Evolutionary conservation across 306 rosid species (phyloP), one percentile per base, ranked within the genome.

Genomic region (Hippophae gyantsensis): DNA sequence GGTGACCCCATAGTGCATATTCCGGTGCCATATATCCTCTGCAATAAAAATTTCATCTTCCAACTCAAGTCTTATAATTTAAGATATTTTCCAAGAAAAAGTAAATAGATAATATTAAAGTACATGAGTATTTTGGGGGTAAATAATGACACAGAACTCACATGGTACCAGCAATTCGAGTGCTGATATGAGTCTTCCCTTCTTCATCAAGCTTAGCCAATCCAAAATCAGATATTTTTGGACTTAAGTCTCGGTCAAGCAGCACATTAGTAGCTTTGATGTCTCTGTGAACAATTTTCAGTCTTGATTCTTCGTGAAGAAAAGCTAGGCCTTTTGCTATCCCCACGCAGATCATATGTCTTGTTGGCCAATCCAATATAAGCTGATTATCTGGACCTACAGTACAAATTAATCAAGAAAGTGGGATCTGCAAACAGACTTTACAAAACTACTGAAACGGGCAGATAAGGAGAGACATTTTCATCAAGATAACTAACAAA

Each of bases 151-250:
- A 64, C 51, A 56, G 8, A 66, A 74, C 81, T 18, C 18, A 87
- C 96, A 87, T 82, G n/a, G 95, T 87, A 64, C 95, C 93, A 0
- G 95, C 93, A n/a, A 87, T 70, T 56, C 81, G 73, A 60, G 96
- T 87, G 57, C 72, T 87, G 61, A 87, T 78, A 68, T 87, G 93
- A 5, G 84, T 71, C 79, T 84, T 84, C 71, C 70, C 95, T 59
- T 70, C 79, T 62, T 87, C 89, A 45, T 84, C 64, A 18, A 76
- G 89, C 76, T 62, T 82, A 56, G 96, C 93, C 74, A 87, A 74
- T 56, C 96, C 96, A 13, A 87, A 84, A 76, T 87, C 93, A 0
- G 93, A 84, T 61, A 84, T 87, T 64, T 87, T 87, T 43, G 94
- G 94, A 67, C 82, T 80, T 32, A 88, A 74, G 38, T 78, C 66